Conservation (phyloP, 1,139 yeast genomes). For the Yamadazyma atlantica region DNA sequence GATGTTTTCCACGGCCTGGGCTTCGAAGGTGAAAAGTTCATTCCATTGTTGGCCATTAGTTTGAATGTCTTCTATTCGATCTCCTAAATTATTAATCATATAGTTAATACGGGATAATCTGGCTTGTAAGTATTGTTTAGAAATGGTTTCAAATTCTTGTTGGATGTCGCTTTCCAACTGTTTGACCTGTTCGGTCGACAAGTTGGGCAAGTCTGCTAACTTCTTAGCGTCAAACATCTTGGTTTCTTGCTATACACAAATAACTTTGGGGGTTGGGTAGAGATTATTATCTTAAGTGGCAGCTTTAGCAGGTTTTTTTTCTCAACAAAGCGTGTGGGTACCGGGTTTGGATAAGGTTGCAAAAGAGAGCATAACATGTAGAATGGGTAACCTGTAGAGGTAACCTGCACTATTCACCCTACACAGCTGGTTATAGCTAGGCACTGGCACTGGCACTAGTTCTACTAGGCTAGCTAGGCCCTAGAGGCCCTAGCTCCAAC, state of each 20-base stretch:
- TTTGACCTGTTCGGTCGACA: conserved; percentile 30
- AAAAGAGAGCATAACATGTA: conserved; percentile 7
- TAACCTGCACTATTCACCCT: background rate
- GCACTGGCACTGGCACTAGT: too few species aligned
- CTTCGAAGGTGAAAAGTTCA: conserved; percentile 31
- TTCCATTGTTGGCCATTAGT: conserved; percentile 38
- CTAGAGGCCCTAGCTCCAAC: too few species aligned
- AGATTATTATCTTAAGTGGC: background rate
- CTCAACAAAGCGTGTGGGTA: background rate
- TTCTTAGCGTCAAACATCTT: conserved; percentile 7
- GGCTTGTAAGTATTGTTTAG: conserved; percentile 30
- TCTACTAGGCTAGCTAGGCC: too few species aligned
- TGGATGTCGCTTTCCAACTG: conserved; percentile 29
- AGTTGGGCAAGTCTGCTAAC: conserved; percentile 15
- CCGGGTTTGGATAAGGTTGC: background rate
- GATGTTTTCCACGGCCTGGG: conserved; percentile 34
- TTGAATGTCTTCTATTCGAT: conserved; percentile 26
- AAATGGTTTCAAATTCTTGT: conserved; percentile 29
- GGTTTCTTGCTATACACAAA: too few species aligned
- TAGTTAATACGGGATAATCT: conserved; percentile 33
- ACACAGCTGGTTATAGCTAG: too few species aligned
- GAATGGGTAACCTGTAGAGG: conserved; percentile 1
- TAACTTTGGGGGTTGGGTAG: background rate
- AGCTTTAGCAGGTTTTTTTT: conserved; percentile 1
- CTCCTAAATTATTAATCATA: conserved; percentile 26